phyloP scores from a whole-genome alignment of 331 rosid genomes.

The Dryas integrifolia region DNA sequence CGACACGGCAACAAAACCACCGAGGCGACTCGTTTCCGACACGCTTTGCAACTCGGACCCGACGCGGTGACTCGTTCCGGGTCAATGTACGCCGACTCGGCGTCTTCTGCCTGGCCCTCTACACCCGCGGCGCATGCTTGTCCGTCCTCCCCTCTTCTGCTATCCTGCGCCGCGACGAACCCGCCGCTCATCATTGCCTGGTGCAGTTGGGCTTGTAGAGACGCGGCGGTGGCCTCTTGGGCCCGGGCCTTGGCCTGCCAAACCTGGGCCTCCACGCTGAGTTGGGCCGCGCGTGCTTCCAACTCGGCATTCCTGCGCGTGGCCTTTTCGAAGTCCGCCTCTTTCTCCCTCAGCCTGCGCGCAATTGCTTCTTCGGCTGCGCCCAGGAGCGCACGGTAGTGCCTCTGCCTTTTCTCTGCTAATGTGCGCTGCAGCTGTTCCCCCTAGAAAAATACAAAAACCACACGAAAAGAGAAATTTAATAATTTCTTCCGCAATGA shows the following conservation, averaged over 20 bases:
- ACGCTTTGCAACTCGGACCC: constrained; percentile 70
- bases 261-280: constrained; percentile 62
- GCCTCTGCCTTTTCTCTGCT: constrained; percentile 63
- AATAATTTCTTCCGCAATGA: background rate
- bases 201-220: constrained; percentile 71
- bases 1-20: constrained; percentile 83
- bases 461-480: background rate
- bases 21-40: constrained; percentile 61
- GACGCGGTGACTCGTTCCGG: constrained; percentile 49
- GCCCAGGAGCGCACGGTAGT: constrained; percentile 55
- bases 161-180: constrained; percentile 33
- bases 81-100: constrained; percentile 78
- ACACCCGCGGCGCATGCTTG: constrained; percentile 41
- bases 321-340: constrained; percentile 61
- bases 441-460: constrained; percentile 37
- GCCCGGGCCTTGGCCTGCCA: constrained; percentile 83
- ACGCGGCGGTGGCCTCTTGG: constrained; percentile 64
- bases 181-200: constrained; percentile 54
- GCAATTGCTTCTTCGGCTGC: constrained; percentile 61
- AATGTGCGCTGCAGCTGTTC: constrained; percentile 62
- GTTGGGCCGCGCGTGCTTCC: constrained; percentile 83
- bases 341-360: constrained; percentile 61
- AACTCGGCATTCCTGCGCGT: constrained; percentile 65
- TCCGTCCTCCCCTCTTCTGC: constrained; percentile 31
- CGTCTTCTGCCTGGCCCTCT: constrained; percentile 70